Evolutionary conservation across 106 monocot genomes (phyloP).

Genomic region (Dendrobium huoshanense): DNA sequence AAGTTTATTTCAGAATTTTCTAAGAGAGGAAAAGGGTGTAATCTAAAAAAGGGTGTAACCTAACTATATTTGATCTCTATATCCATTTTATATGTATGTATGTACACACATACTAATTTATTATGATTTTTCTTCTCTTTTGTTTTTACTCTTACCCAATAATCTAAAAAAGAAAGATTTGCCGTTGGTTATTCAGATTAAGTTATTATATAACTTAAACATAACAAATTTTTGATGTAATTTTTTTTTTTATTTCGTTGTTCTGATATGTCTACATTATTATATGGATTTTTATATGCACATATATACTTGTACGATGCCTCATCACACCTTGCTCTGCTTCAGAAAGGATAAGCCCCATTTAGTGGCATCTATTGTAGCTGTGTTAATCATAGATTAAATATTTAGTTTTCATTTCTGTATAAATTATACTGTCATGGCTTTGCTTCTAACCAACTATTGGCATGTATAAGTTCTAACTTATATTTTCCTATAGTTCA

Average conservation of each 20-base stretch:
- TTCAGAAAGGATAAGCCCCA: background rate
- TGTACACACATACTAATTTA: background rate
- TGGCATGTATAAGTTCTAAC: background rate
- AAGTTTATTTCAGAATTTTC: too few species aligned
- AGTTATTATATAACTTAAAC: background rate
- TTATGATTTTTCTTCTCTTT: background rate
- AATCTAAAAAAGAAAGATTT: conserved; percentile 2
- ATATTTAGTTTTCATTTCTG: background rate
- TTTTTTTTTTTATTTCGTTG: background rate
- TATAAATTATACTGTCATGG: background rate
- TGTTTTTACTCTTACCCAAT: background rate
- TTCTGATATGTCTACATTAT: background rate
- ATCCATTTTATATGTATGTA: background rate
- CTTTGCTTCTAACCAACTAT: background rate
- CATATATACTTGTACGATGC: background rate
- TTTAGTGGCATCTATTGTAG: background rate
- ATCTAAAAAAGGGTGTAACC: too few species aligned
- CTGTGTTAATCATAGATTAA: background rate
- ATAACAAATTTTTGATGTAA: background rate
- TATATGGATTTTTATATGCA: background rate
- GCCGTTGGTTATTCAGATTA: background rate
- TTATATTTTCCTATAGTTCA: background rate
- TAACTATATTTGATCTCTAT: background rate
- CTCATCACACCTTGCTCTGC: background rate
- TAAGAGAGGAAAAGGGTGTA: too few species aligned